These are phyloP conservation scores for Oidiodendron maius DNA, from an alignment of 495 filamentous ascomycete species.

Conservation along the genomic window DNA sequence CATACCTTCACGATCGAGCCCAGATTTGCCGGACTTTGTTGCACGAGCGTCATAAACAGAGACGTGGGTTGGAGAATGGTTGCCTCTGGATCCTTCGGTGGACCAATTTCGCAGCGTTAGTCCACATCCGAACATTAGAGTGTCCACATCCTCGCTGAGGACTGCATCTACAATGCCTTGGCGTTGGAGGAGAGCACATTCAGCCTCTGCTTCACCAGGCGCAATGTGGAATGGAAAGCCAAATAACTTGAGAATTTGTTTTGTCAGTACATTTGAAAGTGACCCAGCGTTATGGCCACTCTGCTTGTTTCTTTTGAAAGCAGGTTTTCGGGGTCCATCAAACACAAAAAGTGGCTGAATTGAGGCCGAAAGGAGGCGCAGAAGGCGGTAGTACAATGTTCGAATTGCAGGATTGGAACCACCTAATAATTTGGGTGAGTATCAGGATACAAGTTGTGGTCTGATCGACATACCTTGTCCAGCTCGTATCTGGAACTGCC, in stretches of 20 bases:
- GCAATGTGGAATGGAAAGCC: conserved; percentile 81
- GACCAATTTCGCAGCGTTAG: conserved; percentile 79
- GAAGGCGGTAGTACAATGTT: conserved; percentile 86
- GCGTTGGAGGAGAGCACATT: conserved; percentile 83
- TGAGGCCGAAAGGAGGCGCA: conserved; percentile 71
- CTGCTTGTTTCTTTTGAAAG: conserved; percentile 80
- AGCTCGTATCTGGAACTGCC: conserved; percentile 91
- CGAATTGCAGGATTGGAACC: conserved; percentile 87
- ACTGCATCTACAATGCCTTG: conserved; percentile 89
- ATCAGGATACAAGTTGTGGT: neutral
- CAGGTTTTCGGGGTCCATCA: conserved; percentile 84
- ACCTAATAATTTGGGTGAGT: conserved; percentile 22
- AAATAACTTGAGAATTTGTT: conserved; percentile 77
- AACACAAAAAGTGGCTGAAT: conserved; percentile 94
- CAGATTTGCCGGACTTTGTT: conserved; percentile 41
- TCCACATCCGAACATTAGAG: conserved; percentile 92
- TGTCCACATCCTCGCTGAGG: conserved; percentile 95
- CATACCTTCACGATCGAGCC: conserved; percentile 82
- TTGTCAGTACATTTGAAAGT: conserved; percentile 53
- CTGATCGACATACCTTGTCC: conserved; percentile 42
- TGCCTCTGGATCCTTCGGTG: conserved; percentile 55
- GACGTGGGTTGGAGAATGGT: conserved; percentile 77
- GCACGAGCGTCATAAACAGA: conserved; percentile 60
- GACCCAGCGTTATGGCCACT: conserved; percentile 39
- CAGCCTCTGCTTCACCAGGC: conserved; percentile 94